Base-by-base conservation (phyloP, 2,329 filamentous ascomycete genomes). In the Arthroderma uncinatum region DNA sequence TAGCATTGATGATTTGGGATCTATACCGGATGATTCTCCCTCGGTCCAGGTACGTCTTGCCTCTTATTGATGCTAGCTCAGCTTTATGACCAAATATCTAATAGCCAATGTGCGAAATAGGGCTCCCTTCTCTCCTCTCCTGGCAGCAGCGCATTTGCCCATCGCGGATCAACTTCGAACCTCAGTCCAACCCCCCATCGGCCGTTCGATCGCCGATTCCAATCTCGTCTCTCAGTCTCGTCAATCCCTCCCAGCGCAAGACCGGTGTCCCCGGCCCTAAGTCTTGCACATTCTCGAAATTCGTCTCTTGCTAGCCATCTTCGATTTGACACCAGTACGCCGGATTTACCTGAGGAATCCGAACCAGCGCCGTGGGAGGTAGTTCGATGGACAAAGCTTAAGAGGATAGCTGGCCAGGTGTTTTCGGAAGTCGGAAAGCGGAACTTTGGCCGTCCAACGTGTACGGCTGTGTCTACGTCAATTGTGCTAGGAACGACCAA, bases 401-500 rank as follows among this genome's bases (percentile, higher is more conserved):
- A 85, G 66, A 97, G 94, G 70, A 82, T 98, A 61, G 90, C 89
- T 23, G 83, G 82, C 0, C 89, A 97, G 70, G 84, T 88, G 2
- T 97, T 97, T 70, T 95, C 92, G 1, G 94, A 98, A 71, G 81
- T 85, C 44, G 93, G 91, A 36, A 93, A 84, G 73, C 85, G 93
- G 60, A 96, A 88, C 70, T 97, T 96, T 76, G 94, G 93, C 28
- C 80, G 84, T 40, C 90, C 92, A 23, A 96, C 92, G 0, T 96
- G 90, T 73, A 79, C 97, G 65, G 85, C 86, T 40, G 86, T 96
- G 52, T 91, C 92, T 61, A 87, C 91, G 2, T 84, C 85, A 7
- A 94, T 98, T 64, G 88, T 91, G 12, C 74, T 98, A 55, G 93
- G 93, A 25, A 98, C 94, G 0, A 88, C 89, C 2, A 97, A 95